Percentiles rank a stretch among this genome's conserved stretches.
Evolutionary conservation across 139 green algal species (phyloP).

Genomic region (Volvox africanus): DNA sequence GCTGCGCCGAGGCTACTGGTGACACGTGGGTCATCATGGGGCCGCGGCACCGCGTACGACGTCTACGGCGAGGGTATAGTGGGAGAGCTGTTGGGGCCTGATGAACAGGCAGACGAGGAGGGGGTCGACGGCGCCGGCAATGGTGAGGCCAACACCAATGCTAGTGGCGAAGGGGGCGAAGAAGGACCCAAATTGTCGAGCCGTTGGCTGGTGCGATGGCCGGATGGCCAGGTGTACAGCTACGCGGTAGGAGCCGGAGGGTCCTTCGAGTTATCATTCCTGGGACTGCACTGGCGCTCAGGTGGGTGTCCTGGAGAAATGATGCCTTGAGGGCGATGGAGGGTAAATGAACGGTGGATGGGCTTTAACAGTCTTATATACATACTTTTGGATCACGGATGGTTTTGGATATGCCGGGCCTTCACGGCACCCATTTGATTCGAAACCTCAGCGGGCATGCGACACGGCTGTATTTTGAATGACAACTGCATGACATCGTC

Average conservation of each 20-base stretch:
- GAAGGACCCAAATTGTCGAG: too few species aligned
- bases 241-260: conserved; percentile 1
- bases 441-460: too few species aligned
- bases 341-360: too few species aligned
- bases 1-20: conserved; percentile 40
- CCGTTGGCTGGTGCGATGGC: conserved; percentile 37
- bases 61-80: conserved; percentile 30
- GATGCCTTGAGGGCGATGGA: too few species aligned
- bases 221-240: conserved; percentile 14
- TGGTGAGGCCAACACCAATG: neutral
- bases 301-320: neutral
- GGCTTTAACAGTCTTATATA: too few species aligned
- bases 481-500: too few species aligned
- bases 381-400: too few species aligned
- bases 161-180: neutral
- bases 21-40: conserved; percentile 24
- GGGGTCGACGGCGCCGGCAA: neutral
- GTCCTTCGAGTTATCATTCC: conserved; percentile 36
- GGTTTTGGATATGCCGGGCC: too few species aligned
- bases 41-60: conserved; percentile 5
- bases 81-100: conserved; percentile 31
- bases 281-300: conserved; percentile 43
- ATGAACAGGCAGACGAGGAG: neutral
- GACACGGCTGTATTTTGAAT: too few species aligned
- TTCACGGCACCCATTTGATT: too few species aligned